Conservation (phyloP, 192 early-diverging fungal species). For the Backusella luteola region DNA sequence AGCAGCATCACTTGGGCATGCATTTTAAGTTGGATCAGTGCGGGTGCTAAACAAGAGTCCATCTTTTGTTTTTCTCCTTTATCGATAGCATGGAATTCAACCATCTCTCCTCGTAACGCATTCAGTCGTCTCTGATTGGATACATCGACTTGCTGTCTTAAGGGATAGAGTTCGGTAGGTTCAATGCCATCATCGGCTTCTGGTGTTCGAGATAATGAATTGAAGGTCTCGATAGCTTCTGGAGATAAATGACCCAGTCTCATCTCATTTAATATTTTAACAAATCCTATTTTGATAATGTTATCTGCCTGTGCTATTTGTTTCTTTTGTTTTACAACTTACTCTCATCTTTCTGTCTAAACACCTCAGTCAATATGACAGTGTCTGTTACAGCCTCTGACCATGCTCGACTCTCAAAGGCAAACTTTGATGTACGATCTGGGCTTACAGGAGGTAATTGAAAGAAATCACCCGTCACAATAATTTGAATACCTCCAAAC, state of each 20-base stretch:
- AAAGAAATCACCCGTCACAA: slow-evolving; percentile 79
- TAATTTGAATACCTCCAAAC: slow-evolving; percentile 76
- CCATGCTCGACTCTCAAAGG: slow-evolving; percentile 68
- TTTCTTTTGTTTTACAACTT: slow-evolving; percentile 7
- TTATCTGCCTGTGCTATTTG: neutral
- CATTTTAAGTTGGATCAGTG: slow-evolving; percentile 63
- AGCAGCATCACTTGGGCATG: slow-evolving; percentile 88
- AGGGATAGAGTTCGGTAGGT: slow-evolving; percentile 67
- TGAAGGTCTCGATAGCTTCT: slow-evolving; percentile 51
- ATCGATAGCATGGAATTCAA: slow-evolving; percentile 53
- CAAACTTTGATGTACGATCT: slow-evolving; percentile 48
- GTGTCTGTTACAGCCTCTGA: slow-evolving; percentile 44
- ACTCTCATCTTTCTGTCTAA: slow-evolving; percentile 78
- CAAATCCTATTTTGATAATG: slow-evolving; percentile 48
- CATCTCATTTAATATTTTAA: slow-evolving; percentile 85
- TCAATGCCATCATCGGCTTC: slow-evolving; percentile 58
- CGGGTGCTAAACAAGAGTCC: slow-evolving; percentile 57
- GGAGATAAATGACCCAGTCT: slow-evolving; percentile 67
- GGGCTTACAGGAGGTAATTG: slow-evolving; percentile 74
- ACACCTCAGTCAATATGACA: slow-evolving; percentile 74
- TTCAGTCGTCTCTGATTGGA: slow-evolving; percentile 62
- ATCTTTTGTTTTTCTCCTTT: slow-evolving; percentile 33
- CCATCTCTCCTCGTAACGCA: slow-evolving; percentile 46
- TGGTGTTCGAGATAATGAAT: slow-evolving; percentile 46
- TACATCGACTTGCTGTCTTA: slow-evolving; percentile 73